Percentiles rank a stretch among this genome's conserved stretches.
These are phyloP conservation scores for Grosmannia huntii DNA, from an alignment of 2,329 filamentous ascomycete genomes.

Conservation along the genomic window DNA sequence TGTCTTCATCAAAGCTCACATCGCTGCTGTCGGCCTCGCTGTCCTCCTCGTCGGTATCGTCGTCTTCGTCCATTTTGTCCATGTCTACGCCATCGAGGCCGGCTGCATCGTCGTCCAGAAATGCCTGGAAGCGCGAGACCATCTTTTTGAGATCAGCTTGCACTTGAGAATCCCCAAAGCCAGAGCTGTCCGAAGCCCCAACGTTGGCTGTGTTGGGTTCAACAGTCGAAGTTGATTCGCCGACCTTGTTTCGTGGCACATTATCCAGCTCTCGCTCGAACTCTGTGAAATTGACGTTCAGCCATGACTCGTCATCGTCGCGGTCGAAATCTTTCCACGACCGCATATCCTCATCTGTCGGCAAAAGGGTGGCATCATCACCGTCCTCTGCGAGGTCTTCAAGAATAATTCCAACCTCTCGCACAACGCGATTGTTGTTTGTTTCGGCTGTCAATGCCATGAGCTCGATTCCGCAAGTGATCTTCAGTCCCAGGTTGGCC, in stretches of 20 bases:
- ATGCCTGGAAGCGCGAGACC: constrained; percentile 84
- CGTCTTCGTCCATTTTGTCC: constrained; percentile 48
- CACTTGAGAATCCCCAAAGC: constrained; percentile 52
- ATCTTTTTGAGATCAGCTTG: constrained; percentile 78
- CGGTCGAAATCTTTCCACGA: constrained; percentile 47
- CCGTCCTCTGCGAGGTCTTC: constrained; percentile 66
- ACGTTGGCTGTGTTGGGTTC: not conserved
- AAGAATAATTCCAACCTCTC: constrained; percentile 65
- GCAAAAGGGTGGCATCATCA: constrained; percentile 40
- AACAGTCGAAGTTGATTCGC: not conserved
- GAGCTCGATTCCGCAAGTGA: constrained; percentile 86
- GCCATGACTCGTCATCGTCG: constrained; percentile 82
- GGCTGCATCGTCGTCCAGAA: constrained; percentile 74
- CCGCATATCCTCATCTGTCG: constrained; percentile 59
- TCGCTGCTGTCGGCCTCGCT: constrained; percentile 61
- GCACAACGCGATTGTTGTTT: constrained; percentile 52
- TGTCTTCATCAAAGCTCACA: constrained; percentile 69
- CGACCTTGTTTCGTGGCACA: constrained; percentile 12
- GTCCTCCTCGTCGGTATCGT: constrained; percentile 34
- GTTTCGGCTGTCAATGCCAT: constrained; percentile 55
- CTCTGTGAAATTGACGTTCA: constrained; percentile 82
- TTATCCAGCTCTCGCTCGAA: constrained; percentile 69
- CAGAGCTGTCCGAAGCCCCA: constrained; percentile 12
- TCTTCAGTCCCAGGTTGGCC: constrained; percentile 73
- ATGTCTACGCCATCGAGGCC: constrained; percentile 71